Conservation (phyloP, 2,329 filamentous ascomycete species). For the Xylariaceae sp. region DNA sequence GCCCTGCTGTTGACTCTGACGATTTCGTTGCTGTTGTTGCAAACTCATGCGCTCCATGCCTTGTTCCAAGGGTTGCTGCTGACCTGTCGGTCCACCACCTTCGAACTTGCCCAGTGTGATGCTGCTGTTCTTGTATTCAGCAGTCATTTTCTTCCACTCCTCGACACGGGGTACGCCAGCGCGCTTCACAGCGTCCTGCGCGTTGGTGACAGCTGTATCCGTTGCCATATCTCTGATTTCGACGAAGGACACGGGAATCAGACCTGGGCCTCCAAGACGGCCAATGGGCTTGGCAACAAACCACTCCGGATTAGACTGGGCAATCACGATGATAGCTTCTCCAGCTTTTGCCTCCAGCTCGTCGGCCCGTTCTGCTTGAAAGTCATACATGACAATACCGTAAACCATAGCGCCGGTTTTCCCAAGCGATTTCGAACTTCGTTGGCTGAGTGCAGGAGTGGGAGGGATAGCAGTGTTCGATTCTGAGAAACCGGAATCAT, state of each 20-base stretch:
- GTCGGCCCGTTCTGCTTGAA: constrained; percentile 90
- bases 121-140: constrained; percentile 98
- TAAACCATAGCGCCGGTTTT: constrained; percentile 83
- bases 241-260: constrained; percentile 95
- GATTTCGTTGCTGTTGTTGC: constrained; percentile 45
- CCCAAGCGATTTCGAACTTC: constrained; percentile 48
- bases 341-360: constrained; percentile 93
- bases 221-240: constrained; percentile 93
- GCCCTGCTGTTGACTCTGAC: constrained; percentile 44
- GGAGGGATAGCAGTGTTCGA: constrained; percentile 30
- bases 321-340: constrained; percentile 96
- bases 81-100: constrained; percentile 40
- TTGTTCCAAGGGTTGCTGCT: constrained; percentile 54
- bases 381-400: constrained; percentile 95
- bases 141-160: constrained; percentile 99
- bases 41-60: constrained; percentile 78
- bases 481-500: constrained; percentile 89
- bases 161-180: constrained; percentile 93
- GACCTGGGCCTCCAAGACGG: constrained; percentile 84
- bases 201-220: constrained; percentile 75
- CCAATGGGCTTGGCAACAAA: constrained; percentile 99
- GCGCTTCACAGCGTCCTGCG: constrained; percentile 77
- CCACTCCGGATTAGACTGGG: constrained; percentile 98
- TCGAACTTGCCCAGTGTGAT: constrained; percentile 93
- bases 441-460: constrained; percentile 38